Evolutionary conservation across 1,284 basidiomycete species (phyloP).

Genomic region (Heterobasidion parviporum): DNA sequence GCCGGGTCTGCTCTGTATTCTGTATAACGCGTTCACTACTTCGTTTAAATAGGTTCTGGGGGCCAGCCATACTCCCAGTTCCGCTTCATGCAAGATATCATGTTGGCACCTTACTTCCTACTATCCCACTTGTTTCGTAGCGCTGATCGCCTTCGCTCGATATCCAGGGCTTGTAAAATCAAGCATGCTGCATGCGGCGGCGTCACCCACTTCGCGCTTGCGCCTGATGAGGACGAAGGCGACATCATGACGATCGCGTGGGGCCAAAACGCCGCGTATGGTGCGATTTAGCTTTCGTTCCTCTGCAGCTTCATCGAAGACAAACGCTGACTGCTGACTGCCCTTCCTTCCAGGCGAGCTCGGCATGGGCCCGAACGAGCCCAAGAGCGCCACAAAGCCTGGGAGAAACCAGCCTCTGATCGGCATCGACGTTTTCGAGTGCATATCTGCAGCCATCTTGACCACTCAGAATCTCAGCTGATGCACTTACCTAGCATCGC

Average conservation of each 20-base stretch:
- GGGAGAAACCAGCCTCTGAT: slow-evolving; percentile 60
- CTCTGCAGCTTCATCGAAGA: background rate
- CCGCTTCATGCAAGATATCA: slow-evolving; percentile 74
- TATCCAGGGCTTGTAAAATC: slow-evolving; percentile 65
- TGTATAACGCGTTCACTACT: slow-evolving; percentile 2
- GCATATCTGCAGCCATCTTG: slow-evolving; percentile 16
- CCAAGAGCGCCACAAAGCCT: slow-evolving; percentile 86
- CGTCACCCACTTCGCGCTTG: slow-evolving; percentile 82
- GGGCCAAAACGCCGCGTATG: slow-evolving; percentile 78
- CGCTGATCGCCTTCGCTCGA: slow-evolving; percentile 1
- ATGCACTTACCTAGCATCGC: slow-evolving; percentile 49
- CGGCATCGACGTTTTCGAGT: slow-evolving; percentile 77
- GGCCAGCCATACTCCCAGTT: slow-evolving; percentile 81
- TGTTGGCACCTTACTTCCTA: slow-evolving; percentile 31
- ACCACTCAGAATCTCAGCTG: slow-evolving; percentile 1
- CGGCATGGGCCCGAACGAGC: slow-evolving; percentile 71
- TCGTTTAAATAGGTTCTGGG: slow-evolving; percentile 45
- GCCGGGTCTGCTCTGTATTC: background rate
- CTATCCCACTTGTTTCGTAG: background rate
- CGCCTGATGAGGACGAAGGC: slow-evolving; percentile 60
- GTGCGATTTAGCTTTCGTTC: slow-evolving; percentile 22
- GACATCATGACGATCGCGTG: slow-evolving; percentile 74
- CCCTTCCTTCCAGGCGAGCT: slow-evolving; percentile 51
- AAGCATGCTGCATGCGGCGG: slow-evolving; percentile 68
- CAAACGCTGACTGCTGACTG: background rate